Evolutionary conservation across 305 asterid species (phyloP), one percentile per base, ranked within the genome.

Genomic region (Petunia hybrid): DNA sequence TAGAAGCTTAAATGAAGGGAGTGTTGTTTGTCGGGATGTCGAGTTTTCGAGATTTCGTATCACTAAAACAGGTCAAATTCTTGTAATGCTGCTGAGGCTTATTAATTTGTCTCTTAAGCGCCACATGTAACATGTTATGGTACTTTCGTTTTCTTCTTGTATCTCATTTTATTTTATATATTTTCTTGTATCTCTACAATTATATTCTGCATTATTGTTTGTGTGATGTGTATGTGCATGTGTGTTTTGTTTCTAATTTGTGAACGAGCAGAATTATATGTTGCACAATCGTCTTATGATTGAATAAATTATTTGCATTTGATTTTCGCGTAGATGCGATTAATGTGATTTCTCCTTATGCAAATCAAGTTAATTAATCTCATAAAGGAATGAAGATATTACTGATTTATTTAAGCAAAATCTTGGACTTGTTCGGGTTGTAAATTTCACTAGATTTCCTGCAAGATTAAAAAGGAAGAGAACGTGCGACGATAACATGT

Each of bases 11-110:
- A 70, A 71, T 71, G 16, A 35, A 6, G 39, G 73, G 4, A 64
- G 84, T 40, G 67, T 76, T 78, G 46, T 81, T 81, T 81, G 86
- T 86, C 81, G 84, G 81, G 57, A 60, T 83, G 67, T 66, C 80
- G 66, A 82, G 76, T 80, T 57, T 71, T 3, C 45, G 42, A 74
- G 76, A 77, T 57, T 71, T 3, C 45, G 42, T 66, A 60, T 83
- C 80, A 66, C 8, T 41, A 48, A 46, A n/a, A 79, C 40, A 5
- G 13, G 53, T 61, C 38, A 53, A 51, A 14, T 13, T 57, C 35
- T 57, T 46, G 45, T 71, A 31, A 70, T 70, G 5, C 45, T 46
- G 12, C 22, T 31, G 8, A 70, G 13, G 5, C 14, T 71, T 71
- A 71, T 22, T 22, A 22, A 22, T 73, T 31, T 39, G 38, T 14